Evolutionary conservation across 164 flowering plant species (phyloP), one percentile per base, ranked within the genome.

Genomic region (Taxillus chinensis): DNA sequence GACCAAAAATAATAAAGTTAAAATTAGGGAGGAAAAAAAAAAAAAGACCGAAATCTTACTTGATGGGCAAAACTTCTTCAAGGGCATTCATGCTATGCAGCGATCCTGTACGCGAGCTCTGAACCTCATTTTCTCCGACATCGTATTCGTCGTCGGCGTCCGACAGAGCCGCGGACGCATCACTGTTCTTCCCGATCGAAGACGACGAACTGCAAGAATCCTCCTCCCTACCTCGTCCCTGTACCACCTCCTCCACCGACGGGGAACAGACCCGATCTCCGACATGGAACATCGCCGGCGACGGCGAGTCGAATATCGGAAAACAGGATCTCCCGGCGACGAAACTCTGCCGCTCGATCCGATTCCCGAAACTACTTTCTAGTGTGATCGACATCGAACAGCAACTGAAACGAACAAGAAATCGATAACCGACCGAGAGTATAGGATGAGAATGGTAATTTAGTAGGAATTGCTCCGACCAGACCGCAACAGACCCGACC

Each of bases 91-190:
- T 78, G 15, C 79, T 69, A 46, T 80, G 88, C 57, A 87, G 64
- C n/a, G 93, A 82, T 2, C 83, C 84, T 59, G 79, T 89, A 45
- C 61, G 80, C 54, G 81, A 70, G 71, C 92, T 89, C 77, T 85
- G 86, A 11, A 78, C 90, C 77, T 89, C 92, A 7, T 14, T 69
- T n/a, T 77, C 86, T 3, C 64, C 78, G 16, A 67, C 67, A 41
- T 59, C 79, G 7, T 69, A 76, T 3, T 58, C 78, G 14, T 70
- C 80, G 5, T 55, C 37, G 16, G 7, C 58, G 13, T 5, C 37
- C 53, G 68, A 61, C 39, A 72, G 62, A 50, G 62, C 65, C 3
- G 55, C 73, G 2, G 73, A 73, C 52, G 54, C 55, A 64, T 80
- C 89, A 55, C 87, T 83, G 59, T 83, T 74, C 69, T 72, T 74